These are phyloP conservation scores for Sporothrix euskadiensis DNA, from an alignment of 2,329 filamentous ascomycete genomes.

Conservation along the genomic window DNA sequence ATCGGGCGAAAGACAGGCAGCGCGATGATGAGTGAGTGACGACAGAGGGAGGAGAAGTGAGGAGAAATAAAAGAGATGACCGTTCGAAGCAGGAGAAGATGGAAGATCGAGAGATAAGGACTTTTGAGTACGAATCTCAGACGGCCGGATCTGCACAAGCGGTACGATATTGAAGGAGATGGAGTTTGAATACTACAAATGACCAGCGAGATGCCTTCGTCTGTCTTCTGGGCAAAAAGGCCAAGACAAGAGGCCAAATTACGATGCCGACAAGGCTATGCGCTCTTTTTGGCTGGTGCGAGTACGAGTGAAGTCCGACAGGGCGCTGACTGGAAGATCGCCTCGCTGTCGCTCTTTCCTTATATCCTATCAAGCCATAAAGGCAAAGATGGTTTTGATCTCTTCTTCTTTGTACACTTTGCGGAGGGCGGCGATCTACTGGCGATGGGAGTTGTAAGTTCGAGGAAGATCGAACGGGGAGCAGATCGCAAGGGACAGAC, in stretches of 20 bases:
- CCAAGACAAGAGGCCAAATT: not conserved
- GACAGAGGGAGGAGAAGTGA: not conserved
- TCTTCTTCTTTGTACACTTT: not conserved
- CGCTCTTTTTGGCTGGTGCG: not conserved
- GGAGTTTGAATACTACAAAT: not conserved
- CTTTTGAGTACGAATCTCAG: too few relatives aligned
- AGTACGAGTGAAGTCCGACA: not conserved
- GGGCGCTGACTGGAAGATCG: conserved; percentile 15
- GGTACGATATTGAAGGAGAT: not conserved
- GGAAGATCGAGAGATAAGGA: not conserved
- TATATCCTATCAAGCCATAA: not conserved
- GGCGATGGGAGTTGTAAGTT: not conserved
- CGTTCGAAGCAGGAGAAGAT: too few relatives aligned
- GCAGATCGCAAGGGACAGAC: not conserved
- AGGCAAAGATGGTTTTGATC: not conserved
- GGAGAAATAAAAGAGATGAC: not conserved
- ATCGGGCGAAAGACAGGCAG: not conserved
- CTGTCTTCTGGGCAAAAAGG: not conserved
- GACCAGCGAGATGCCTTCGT: not conserved
- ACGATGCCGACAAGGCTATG: conserved; percentile 15
- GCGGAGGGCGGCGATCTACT: not conserved
- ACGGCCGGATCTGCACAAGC: not conserved
- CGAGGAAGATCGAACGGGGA: not conserved
- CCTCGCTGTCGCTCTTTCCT: not conserved
- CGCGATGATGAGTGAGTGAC: not conserved